A percentile compares a stretch with the other conserved stretches of the same genome.
phyloP scores from a whole-genome alignment of 495 filamentous ascomycete species.

The Hypoxylon fuscum region DNA sequence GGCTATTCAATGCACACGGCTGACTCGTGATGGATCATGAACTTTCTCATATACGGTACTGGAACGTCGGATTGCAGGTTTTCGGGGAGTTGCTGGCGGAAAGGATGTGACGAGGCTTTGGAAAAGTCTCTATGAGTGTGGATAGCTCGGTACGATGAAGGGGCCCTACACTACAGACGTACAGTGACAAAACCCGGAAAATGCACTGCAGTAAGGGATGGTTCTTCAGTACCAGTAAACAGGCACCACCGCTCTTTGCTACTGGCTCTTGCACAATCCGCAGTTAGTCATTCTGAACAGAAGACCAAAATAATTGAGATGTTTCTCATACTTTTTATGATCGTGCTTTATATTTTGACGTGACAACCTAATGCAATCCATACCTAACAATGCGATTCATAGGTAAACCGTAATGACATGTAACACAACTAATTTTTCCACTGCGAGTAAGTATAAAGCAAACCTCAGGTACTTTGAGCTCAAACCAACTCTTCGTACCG shows the following conservation, averaged over 20 bases:
- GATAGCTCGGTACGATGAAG: neutral
- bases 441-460: no score
- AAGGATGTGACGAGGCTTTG: conserved; percentile 10
- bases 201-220: neutral
- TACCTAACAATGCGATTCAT: no score
- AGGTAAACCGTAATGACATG: no score
- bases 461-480: no score
- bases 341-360: neutral
- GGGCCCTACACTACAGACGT: neutral
- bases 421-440: no score
- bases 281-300: conserved; percentile 20
- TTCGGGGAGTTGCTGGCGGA: conserved; percentile 30
- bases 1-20: conserved; percentile 2
- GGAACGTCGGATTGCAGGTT: conserved; percentile 15
- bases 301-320: conserved; percentile 35
- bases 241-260: conserved; percentile 31
- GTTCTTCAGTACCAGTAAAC: neutral
- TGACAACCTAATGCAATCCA: no score
- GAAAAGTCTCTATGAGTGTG: conserved; percentile 21
- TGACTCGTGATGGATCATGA: conserved; percentile 18
- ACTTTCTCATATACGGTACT: conserved; percentile 17
- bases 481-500: no score
- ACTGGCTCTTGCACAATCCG: conserved; percentile 9
- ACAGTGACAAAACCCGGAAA: conserved; percentile 8
- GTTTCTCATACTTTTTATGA: conserved; percentile 8